A percentile compares a stretch with the other conserved stretches of the same genome.
Evolutionary conservation across 2,329 filamentous ascomycete species (phyloP).

Genomic region (Phyllosticta ampelicida): DNA sequence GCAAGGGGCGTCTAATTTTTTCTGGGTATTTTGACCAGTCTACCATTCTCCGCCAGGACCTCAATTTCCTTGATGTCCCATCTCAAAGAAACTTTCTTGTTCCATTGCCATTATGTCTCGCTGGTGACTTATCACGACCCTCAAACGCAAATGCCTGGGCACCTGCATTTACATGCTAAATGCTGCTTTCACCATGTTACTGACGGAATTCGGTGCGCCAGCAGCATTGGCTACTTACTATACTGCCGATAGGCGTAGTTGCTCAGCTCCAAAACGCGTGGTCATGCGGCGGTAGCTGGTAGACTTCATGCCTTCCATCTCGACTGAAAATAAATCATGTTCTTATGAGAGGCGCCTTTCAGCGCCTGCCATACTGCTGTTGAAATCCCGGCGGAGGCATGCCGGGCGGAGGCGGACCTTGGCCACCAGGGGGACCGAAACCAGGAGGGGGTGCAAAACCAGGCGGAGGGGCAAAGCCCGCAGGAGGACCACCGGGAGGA

Average conservation of each 20-base stretch:
- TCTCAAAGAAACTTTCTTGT: background rate
- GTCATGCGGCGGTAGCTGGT: background rate
- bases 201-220: background rate
- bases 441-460: slow-evolving; percentile 13
- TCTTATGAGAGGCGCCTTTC: background rate
- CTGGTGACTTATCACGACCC: background rate
- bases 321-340: background rate
- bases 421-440: slow-evolving; percentile 5
- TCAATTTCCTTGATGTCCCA: background rate
- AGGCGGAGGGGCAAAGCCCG: slow-evolving; percentile 33
- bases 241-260: background rate
- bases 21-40: background rate
- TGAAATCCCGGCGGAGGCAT: slow-evolving; percentile 13
- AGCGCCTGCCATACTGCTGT: slow-evolving; percentile 10
- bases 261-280: background rate
- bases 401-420: slow-evolving; percentile 3
- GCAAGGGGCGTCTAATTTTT: background rate
- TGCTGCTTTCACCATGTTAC: background rate
- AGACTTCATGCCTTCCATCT: background rate
- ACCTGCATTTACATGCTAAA: background rate
- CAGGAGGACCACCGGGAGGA: slow-evolving; percentile 33
- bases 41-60: background rate
- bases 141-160: background rate
- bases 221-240: slow-evolving; percentile 7
- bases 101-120: background rate